Percentiles rank a stretch among this genome's conserved stretches.
These are phyloP conservation scores for Starmerella etchellsii DNA, from an alignment of 805 yeast genomes.

Conservation along the genomic window DNA sequence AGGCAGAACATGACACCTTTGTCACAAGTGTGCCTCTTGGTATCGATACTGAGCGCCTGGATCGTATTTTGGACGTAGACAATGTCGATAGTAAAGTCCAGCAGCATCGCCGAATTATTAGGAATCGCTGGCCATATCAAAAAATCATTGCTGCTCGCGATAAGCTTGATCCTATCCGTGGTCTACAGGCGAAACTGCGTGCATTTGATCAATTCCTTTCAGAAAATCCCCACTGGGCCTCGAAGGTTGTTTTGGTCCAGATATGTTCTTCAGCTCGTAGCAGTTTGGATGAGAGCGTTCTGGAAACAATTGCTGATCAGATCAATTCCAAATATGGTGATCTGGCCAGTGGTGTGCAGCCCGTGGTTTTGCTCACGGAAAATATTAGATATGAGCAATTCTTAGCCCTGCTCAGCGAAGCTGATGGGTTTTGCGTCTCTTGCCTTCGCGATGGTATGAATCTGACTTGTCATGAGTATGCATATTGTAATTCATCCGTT, in stretches of 20 bases:
- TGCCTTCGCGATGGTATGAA: constrained; percentile 96
- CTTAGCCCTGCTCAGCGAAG: constrained; percentile 71
- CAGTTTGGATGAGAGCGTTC: constrained; percentile 29
- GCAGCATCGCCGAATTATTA: constrained; percentile 40
- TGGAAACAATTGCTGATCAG: constrained; percentile 69
- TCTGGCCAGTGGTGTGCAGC: constrained; percentile 57
- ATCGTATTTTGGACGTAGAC: constrained; percentile 34
- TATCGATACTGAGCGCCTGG: constrained; percentile 35
- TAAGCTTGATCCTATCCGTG: constrained; percentile 75
- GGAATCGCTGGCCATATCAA: constrained; percentile 64
- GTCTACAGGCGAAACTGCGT: constrained; percentile 71
- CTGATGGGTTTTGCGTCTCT: constrained; percentile 76
- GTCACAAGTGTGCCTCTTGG: constrained; percentile 31
- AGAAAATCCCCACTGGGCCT: constrained; percentile 57
- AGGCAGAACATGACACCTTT: constrained; percentile 31
- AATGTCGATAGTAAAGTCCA: constrained; percentile 31
- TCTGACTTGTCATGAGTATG: constrained; percentile 87
- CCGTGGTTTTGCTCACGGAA: constrained; percentile 76
- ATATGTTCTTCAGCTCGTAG: constrained; percentile 45
- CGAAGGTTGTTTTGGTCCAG: constrained; percentile 64
- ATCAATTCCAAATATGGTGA: constrained; percentile 63
- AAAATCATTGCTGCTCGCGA: constrained; percentile 75
- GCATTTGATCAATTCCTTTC: constrained; percentile 74
- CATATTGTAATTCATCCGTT: constrained; percentile 46
- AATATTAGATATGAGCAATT: constrained; percentile 85